Evolutionary conservation across 208 protist genomes (phyloP).

Genomic region (Wallacemonas rigidus): DNA sequence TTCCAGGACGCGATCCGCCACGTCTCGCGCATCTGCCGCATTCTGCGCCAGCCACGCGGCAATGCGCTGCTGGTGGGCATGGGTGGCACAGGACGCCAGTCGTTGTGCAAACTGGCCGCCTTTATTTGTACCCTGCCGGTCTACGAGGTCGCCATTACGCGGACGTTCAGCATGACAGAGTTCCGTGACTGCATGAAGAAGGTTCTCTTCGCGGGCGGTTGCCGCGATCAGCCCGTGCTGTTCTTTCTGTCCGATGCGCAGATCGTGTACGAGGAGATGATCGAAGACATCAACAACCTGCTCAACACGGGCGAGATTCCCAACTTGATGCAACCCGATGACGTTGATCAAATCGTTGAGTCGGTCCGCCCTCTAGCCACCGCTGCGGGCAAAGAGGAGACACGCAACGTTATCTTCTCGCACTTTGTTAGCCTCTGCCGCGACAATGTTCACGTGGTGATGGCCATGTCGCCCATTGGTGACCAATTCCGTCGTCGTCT

Average conservation of each 20-base stretch:
- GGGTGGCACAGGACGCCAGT: conserved; percentile 96
- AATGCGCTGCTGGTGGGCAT: conserved; percentile 97
- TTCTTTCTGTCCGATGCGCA: conserved; percentile 97
- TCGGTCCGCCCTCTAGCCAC: conserved; percentile 79
- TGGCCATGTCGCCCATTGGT: conserved; percentile 96
- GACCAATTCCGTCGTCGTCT: conserved; percentile 94
- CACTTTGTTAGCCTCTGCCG: conserved; percentile 95
- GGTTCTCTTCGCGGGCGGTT: conserved; percentile 87
- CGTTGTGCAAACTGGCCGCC: conserved; percentile 93
- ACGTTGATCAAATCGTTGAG: conserved; percentile 95
- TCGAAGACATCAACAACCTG: conserved; percentile 98
- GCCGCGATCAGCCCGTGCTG: conserved; percentile 84
- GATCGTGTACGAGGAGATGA: conserved; percentile 95
- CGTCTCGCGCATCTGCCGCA: conserved; percentile 94
- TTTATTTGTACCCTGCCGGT: conserved; percentile 93
- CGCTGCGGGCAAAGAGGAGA: conserved; percentile 93
- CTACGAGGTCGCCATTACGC: conserved; percentile 90
- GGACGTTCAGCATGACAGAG: conserved; percentile 92
- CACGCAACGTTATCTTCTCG: conserved; percentile 90
- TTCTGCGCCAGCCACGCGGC: conserved; percentile 96
- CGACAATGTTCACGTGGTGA: conserved; percentile 95
- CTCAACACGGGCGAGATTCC: conserved; percentile 98
- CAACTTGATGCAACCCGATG: conserved; percentile 95
- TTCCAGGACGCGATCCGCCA: conserved; percentile 97
- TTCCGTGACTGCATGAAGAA: conserved; percentile 95